Evolutionary conservation across 2,329 filamentous ascomycete species (phyloP), one percentile per base, ranked within the genome.

Genomic region (Talaromyces sp.): DNA sequence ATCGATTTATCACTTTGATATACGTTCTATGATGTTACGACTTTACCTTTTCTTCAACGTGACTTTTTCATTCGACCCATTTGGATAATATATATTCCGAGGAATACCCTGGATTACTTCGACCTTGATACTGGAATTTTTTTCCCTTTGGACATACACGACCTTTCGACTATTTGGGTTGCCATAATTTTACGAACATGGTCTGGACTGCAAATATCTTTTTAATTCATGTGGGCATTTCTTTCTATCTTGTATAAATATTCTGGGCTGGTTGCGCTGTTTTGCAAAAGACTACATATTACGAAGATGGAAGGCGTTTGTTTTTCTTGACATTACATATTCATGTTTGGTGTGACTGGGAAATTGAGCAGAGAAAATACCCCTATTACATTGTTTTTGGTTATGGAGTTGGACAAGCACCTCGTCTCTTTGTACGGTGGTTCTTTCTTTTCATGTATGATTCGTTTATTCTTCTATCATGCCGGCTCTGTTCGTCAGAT

Each of bases 301-400:
- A 52, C 45, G 46, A 59, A 59, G 57, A 59, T 43, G 53, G 45
- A 59, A 33, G 57, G 53, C 57, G 57, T 57, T 55, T 59, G 39
- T 53, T 37, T 57, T 39, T 36, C 31, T 48, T 48, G 45, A 48
- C 33, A 17, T 28, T 46, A 33, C 48, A 37, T 52, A 39, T 25
- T 52, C 48, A 51, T 57, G 31, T 22, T 57, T 60, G 37, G 37
- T 39, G 37, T 57, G 53, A 28, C 17, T 41, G 28, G 40, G 39
- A 35, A 33, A 45, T 60, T 54, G 59, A 62, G 60, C 60, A 57
- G 60, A 60, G 31, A 60, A 50, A 65, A 63, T 63, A 61, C 61
- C 64, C 64, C 60, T 55, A 54, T 55, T 58, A 57, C 62, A 57
- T 60, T 63, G 58, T 40, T 60, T 53, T 54, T 36, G 55, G 50